Percentiles rank a stretch among this genome's conserved stretches.
Evolutionary conservation across 345 rosid genomes (phyloP).

Genomic region (Moringa oleifera): DNA sequence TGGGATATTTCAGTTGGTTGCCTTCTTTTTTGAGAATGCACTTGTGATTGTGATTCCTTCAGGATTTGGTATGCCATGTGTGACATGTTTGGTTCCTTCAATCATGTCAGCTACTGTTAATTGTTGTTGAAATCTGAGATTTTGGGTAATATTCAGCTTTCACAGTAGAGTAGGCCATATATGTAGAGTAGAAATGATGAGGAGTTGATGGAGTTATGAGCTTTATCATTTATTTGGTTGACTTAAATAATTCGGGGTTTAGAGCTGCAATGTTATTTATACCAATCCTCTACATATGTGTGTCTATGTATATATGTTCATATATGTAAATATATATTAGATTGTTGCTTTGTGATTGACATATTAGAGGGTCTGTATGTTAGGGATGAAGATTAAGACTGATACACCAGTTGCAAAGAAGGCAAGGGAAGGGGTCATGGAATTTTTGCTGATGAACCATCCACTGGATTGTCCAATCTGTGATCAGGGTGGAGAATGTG

Average conservation of each 20-base stretch:
- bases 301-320: neutral
- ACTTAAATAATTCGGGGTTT: neutral
- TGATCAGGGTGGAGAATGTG: constrained; percentile 99
- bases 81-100: too few relatives aligned
- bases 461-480: constrained; percentile 98
- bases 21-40: too few relatives aligned
- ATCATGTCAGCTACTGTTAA: too few relatives aligned
- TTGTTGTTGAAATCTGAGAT: too few relatives aligned
- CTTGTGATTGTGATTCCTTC: too few relatives aligned
- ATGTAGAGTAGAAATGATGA: neutral
- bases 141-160: too few relatives aligned
- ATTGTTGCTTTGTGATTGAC: constrained; percentile 12
- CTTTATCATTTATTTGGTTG: neutral
- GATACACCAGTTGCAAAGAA: constrained; percentile 93
- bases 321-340: too few relatives aligned
- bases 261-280: neutral
- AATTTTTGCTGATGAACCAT: constrained; percentile 92
- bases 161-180: too few relatives aligned
- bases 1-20: too few relatives aligned
- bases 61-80: too few relatives aligned
- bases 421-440: constrained; percentile 99
- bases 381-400: constrained; percentile 99
- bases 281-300: neutral
- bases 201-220: neutral
- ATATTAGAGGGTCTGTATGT: constrained; percentile 6